Evolutionary conservation across 179 eudicot genomes (phyloP).

Genomic region (Sideroxylon spinosum): DNA sequence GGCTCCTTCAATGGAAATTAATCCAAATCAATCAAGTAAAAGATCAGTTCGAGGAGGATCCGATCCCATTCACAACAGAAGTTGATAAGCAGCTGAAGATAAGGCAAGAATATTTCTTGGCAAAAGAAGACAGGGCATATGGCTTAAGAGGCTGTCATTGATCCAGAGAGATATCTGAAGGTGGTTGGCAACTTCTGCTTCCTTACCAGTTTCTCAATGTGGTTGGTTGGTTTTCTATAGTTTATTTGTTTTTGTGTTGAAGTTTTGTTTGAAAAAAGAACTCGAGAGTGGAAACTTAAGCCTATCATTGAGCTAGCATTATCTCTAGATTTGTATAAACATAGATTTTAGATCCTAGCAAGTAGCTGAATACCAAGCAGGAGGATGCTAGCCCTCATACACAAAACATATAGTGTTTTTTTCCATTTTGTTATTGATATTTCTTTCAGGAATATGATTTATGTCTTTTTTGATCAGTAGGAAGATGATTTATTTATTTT

Average conservation of each 20-base stretch:
- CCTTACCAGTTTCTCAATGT: constrained; percentile 7
- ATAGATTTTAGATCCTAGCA: constrained; percentile 12
- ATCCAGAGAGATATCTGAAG: background rate
- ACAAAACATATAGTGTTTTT: constrained; percentile 1
- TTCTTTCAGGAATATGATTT: background rate
- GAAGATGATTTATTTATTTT: too few species aligned
- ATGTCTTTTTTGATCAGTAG: too few species aligned
- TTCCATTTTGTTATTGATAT: background rate
- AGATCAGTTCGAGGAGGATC: constrained; percentile 72
- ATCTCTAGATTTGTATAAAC: constrained; percentile 10
- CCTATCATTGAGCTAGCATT: constrained; percentile 13
- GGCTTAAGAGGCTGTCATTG: background rate
- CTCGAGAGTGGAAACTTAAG: background rate
- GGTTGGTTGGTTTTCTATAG: constrained; percentile 12
- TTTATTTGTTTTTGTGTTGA: constrained; percentile 13
- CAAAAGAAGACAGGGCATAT: background rate
- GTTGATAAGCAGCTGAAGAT: constrained; percentile 23
- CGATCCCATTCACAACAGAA: constrained; percentile 74
- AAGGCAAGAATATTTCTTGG: background rate
- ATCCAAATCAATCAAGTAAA: constrained; percentile 56
- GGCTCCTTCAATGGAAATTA: constrained; percentile 34
- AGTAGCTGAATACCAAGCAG: constrained; percentile 7
- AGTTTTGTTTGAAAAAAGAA: constrained; percentile 7
- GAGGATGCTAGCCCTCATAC: constrained; percentile 7
- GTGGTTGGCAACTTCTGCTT: constrained; percentile 15